Conservation (phyloP, 306 rosid genomes). For the Macrotyloma uniflorum region DNA sequence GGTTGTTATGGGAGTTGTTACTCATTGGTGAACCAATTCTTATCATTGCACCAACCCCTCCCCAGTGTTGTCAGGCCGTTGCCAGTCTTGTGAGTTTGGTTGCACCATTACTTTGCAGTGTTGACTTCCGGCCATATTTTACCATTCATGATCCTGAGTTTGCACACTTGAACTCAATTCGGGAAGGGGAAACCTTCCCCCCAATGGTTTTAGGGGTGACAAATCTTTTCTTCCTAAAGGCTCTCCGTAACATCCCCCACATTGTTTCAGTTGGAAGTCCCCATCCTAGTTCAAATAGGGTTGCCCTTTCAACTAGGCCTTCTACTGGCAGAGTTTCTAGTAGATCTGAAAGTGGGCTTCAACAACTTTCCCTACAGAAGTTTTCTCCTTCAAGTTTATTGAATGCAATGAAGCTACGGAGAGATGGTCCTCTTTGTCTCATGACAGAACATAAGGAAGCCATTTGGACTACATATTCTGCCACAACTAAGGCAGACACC, state of each 20-base stretch:
- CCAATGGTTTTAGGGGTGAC: constrained; percentile 87
- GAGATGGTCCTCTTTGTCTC: constrained; percentile 91
- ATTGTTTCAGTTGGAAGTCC: constrained; percentile 89
- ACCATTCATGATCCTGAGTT: constrained; percentile 86
- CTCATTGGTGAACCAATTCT: constrained; percentile 87
- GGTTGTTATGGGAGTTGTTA: constrained; percentile 90
- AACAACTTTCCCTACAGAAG: constrained; percentile 65
- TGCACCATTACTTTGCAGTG: constrained; percentile 83
- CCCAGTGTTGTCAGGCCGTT: constrained; percentile 91
- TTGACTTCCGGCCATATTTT: constrained; percentile 89
- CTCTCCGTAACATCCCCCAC: constrained; percentile 72
- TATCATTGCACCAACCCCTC: constrained; percentile 82
- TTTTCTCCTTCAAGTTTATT: constrained; percentile 77
- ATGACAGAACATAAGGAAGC: constrained; percentile 97
- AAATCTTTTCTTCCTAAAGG: constrained; percentile 87
- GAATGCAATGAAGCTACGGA: constrained; percentile 75
- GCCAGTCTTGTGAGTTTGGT: constrained; percentile 89
- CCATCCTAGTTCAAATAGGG: constrained; percentile 57
- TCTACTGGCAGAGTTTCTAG: constrained; percentile 60
- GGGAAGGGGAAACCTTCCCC: constrained; percentile 72
- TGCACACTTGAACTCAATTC: constrained; percentile 67
- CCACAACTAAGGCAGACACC: constrained; percentile 81
- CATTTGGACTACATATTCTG: constrained; percentile 80
- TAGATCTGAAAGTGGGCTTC: constrained; percentile 66
- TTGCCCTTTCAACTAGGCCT: constrained; percentile 53